Conservation (phyloP, 192 early-diverging fungal species). For the Borealophlyctis nickersoniae region DNA sequence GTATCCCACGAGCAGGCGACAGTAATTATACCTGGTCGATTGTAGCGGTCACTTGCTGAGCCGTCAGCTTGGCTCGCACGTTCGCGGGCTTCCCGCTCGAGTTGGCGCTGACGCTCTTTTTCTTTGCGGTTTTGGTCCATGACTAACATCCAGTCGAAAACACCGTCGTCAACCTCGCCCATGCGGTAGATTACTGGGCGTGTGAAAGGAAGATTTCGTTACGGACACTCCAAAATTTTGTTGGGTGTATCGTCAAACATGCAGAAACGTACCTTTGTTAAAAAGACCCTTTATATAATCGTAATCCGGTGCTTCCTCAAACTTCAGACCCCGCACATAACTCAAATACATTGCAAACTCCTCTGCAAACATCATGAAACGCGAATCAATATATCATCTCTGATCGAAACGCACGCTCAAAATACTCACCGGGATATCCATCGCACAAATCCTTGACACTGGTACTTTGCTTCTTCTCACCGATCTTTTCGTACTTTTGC, state of each 20-base stretch:
- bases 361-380: too few relatives aligned
- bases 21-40: neutral
- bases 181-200: conserved; percentile 39
- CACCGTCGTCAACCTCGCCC: conserved; percentile 80
- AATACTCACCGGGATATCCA: conserved; percentile 84
- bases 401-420: too few relatives aligned
- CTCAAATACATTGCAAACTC: conserved; percentile 89
- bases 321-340: conserved; percentile 87
- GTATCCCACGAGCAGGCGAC: neutral
- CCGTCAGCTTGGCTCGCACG: neutral
- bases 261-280: conserved; percentile 58
- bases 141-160: conserved; percentile 90
- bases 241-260: neutral
- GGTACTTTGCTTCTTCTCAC: conserved; percentile 94
- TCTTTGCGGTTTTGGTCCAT: conserved; percentile 43
- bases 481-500: conserved; percentile 99
- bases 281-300: conserved; percentile 86
- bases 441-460: conserved; percentile 84
- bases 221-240: neutral
- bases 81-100: conserved; percentile 13
- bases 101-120: conserved; percentile 6
- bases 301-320: conserved; percentile 98
- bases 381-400: too few relatives aligned
- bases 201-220: neutral
- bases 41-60: neutral